Evolutionary conservation across 2,329 filamentous ascomycete genomes (phyloP).

Genomic region (Macrophomina phaseolina): DNA sequence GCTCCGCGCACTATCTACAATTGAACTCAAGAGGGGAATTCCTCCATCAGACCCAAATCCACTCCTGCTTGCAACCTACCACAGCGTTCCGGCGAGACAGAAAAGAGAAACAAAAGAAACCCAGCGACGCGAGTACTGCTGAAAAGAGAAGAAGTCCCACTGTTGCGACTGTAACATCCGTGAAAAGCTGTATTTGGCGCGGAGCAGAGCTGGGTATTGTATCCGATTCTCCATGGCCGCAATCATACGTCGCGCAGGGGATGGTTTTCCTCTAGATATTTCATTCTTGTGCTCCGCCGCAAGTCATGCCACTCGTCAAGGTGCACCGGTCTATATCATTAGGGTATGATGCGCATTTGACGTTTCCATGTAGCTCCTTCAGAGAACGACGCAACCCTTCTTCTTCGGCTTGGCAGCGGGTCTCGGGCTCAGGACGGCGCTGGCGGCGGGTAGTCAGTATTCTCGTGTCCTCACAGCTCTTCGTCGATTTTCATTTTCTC

Average conservation of each 20-base stretch:
- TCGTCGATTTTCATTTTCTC: conserved; percentile 44
- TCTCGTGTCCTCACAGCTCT: neutral
- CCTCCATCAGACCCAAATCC: conserved; percentile 19
- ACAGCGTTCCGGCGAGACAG: conserved; percentile 7
- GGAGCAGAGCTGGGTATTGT: conserved; percentile 1
- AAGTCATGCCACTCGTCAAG: conserved; percentile 25
- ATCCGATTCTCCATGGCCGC: conserved; percentile 3
- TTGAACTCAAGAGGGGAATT: conserved; percentile 29
- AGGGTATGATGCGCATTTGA: conserved; percentile 24
- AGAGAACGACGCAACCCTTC: conserved; percentile 39
- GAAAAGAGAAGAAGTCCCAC: conserved; percentile 9
- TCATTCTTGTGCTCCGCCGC: conserved; percentile 24
- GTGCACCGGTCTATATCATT: conserved; percentile 27
- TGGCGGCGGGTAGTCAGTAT: conserved; percentile 30
- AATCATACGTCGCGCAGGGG: conserved; percentile 9
- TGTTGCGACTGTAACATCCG: neutral
- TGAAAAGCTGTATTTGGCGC: neutral
- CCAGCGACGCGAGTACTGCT: conserved; percentile 20
- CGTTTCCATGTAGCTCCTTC: conserved; percentile 28
- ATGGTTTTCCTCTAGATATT: conserved; percentile 21
- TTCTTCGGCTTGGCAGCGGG: conserved; percentile 38
- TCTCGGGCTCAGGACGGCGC: conserved; percentile 49
- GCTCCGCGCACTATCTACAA: conserved; percentile 37
- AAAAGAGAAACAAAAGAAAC: conserved; percentile 2
- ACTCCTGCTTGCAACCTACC: conserved; percentile 23